These are phyloP conservation scores for Syncephalastrum sp. DNA, from an alignment of 371 early-diverging fungal genomes.

Conservation along the genomic window DNA sequence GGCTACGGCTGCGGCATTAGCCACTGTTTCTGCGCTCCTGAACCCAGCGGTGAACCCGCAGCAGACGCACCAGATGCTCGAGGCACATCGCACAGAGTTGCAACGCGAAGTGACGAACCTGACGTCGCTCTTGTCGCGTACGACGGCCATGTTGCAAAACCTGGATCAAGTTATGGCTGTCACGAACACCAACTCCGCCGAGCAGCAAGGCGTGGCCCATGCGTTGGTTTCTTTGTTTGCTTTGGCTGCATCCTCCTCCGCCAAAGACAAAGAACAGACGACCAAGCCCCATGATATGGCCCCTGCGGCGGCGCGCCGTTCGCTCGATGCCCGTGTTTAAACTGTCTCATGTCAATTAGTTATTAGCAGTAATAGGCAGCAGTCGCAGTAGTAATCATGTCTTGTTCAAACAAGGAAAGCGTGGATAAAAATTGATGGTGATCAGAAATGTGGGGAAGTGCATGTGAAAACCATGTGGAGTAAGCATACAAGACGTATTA, in stretches of 20 bases:
- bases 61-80: constrained; percentile 44
- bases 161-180: constrained; percentile 56
- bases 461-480: constrained; percentile 15
- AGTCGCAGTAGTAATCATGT: too few relatives aligned
- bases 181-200: constrained; percentile 12
- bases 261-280: neutral
- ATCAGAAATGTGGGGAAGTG: constrained; percentile 11
- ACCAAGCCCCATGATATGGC: neutral
- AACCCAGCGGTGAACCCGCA: constrained; percentile 28
- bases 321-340: constrained; percentile 8
- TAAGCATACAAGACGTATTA: too few relatives aligned
- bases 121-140: constrained; percentile 55
- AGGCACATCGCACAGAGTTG: constrained; percentile 62
- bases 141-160: constrained; percentile 60
- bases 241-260: constrained; percentile 10
- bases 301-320: constrained; percentile 7
- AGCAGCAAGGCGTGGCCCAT: constrained; percentile 24
- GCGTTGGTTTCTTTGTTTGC: constrained; percentile 44
- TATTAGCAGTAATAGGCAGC: neutral
- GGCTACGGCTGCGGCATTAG: constrained; percentile 24
- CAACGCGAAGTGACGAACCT: constrained; percentile 62
- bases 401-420: constrained; percentile 3
- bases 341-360: neutral
- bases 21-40: constrained; percentile 30
- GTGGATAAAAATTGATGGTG: neutral